These are phyloP conservation scores for Colletotrichum echinochloae DNA, from an alignment of 2,329 filamentous ascomycete species.

Conservation along the genomic window DNA sequence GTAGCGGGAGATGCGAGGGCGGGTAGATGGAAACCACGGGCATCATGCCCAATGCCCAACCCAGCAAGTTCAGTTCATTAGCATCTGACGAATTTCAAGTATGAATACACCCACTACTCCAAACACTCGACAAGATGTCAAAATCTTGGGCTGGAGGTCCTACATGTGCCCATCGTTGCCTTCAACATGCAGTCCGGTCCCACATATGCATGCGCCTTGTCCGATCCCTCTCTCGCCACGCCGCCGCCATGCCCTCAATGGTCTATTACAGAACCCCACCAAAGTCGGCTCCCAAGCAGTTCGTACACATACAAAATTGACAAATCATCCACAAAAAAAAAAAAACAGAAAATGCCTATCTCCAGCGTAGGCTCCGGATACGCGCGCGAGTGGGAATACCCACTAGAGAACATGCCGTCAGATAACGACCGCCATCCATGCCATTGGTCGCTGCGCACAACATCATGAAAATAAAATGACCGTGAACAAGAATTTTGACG, in stretches of 20 bases:
- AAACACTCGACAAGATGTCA: not conserved
- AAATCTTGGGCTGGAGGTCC: not conserved
- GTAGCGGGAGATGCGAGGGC: not conserved
- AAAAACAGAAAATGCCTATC: not conserved
- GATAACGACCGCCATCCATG: not conserved
- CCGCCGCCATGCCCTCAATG: not conserved
- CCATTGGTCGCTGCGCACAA: not conserved
- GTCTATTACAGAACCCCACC: not conserved
- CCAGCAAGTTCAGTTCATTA: not conserved
- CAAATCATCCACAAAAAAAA: not conserved
- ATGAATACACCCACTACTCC: not conserved
- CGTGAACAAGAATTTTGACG: not conserved
- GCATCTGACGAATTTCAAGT: not conserved
- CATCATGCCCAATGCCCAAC: not conserved
- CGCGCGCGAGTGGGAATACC: not conserved
- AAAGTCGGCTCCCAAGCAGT: not conserved
- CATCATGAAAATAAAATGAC: not conserved
- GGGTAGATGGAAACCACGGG: not conserved
- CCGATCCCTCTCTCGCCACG: not conserved
- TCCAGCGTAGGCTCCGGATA: not conserved
- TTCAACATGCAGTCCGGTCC: not conserved
- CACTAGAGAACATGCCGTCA: no score
- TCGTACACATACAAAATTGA: not conserved
- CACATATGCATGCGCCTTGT: not conserved
- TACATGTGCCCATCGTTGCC: not conserved